A percentile compares a stretch with the other conserved stretches of the same genome.
Evolutionary conservation across 805 yeast species (phyloP).

Genomic region (Lipomyces sp.): DNA sequence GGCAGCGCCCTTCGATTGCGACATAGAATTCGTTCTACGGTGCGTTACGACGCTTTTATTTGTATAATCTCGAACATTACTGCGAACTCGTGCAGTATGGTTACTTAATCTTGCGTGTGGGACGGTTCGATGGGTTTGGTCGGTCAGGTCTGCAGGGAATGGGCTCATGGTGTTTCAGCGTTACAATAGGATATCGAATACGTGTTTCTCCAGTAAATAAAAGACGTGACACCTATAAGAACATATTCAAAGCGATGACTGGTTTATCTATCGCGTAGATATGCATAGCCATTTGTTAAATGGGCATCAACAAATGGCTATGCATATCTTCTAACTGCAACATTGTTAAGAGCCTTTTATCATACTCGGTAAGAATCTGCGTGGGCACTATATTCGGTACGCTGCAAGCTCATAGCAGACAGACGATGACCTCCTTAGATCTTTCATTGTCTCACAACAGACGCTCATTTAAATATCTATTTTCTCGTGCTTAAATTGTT

Average conservation of each 20-base stretch:
- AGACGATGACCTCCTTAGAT: not conserved
- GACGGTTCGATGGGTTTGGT: not conserved
- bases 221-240: not conserved
- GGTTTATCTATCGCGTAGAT: not conserved
- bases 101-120: not conserved
- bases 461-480: constrained; percentile 10
- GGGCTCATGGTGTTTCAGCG: not conserved
- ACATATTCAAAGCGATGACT: not conserved
- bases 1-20: not conserved
- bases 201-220: not conserved
- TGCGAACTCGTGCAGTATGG: not conserved
- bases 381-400: too few relatives aligned
- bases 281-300: too few relatives aligned
- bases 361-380: too few relatives aligned
- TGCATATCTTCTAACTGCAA: too few relatives aligned
- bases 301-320: too few relatives aligned
- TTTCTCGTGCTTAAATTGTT: constrained; percentile 66
- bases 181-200: not conserved
- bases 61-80: not conserved
- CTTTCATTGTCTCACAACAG: not conserved
- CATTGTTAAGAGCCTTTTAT: too few relatives aligned
- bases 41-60: not conserved
- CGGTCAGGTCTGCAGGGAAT: not conserved
- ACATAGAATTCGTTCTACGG: not conserved
- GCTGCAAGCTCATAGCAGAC: not conserved